A percentile compares a stretch with the other conserved stretches of the same genome.
phyloP scores from a whole-genome alignment of 2,329 filamentous ascomycete species.

The Alternaria sp. region DNA sequence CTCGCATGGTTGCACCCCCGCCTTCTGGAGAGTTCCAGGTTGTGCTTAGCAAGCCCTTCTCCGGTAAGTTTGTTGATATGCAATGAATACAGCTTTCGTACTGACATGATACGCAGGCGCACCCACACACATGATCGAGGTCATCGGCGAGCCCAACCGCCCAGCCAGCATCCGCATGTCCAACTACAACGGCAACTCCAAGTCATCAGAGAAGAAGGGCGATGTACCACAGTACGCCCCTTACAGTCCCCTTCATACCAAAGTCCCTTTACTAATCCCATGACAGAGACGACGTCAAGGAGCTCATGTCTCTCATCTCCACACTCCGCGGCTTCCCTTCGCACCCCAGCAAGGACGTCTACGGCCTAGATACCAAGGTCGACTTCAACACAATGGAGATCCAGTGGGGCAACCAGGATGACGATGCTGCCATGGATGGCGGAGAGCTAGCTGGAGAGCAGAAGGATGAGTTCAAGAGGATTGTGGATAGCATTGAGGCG shows the following conservation, averaged over 20 bases:
- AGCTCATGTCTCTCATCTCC: constrained; percentile 48
- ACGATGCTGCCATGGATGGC: constrained; percentile 43
- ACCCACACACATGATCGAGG: constrained; percentile 43
- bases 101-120: constrained; percentile 16
- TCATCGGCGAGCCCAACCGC: constrained; percentile 52
- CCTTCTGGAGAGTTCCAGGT: constrained; percentile 85
- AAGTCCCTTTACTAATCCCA: background rate
- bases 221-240: constrained; percentile 39
- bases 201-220: constrained; percentile 48
- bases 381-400: constrained; percentile 53
- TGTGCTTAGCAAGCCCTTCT: constrained; percentile 28
- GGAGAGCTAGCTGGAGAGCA: constrained; percentile 48
- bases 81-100: constrained; percentile 6
- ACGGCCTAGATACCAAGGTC: constrained; percentile 48
- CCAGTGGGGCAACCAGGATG: constrained; percentile 51
- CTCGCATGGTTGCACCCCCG: constrained; percentile 66
- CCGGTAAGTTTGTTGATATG: constrained; percentile 27
- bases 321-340: constrained; percentile 51
- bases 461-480: constrained; percentile 53
- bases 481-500: constrained; percentile 52
- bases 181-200: constrained; percentile 39
- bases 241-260: background rate
- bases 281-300: constrained; percentile 50
- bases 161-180: constrained; percentile 44
- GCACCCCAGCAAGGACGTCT: constrained; percentile 48